A percentile compares a stretch with the other conserved stretches of the same genome.
These are phyloP conservation scores for Phytophthora idaei DNA, from an alignment of 352 stramenopile species.

Conservation along the genomic window DNA sequence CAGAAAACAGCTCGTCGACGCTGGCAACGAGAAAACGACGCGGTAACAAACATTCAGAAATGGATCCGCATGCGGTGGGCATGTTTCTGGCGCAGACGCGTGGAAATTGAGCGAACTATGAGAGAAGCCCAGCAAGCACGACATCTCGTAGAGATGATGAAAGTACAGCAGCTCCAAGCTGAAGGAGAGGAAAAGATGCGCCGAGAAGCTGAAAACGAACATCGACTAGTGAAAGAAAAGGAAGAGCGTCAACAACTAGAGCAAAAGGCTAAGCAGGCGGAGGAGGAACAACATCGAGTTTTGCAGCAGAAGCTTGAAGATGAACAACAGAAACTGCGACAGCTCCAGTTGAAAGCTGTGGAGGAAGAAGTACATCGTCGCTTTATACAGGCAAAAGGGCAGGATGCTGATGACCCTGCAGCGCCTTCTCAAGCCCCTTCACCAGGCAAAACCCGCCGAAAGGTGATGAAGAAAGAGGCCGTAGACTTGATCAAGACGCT, in stretches of 20 bases:
- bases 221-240: conserved; percentile 3
- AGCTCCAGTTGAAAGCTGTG: conserved; percentile 14
- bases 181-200: conserved; percentile 13
- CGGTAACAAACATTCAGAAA: conserved; percentile 24
- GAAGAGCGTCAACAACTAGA: conserved; percentile 9
- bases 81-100: conserved; percentile 30
- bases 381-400: conserved; percentile 4
- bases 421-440: conserved; percentile 1
- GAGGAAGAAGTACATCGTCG: conserved; percentile 19
- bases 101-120: conserved; percentile 19
- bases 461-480: conserved; percentile 59
- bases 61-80: conserved; percentile 39
- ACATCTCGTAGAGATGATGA: conserved; percentile 1
- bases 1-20: conserved; percentile 14
- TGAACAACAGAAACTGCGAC: conserved; percentile 12
- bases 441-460: conserved; percentile 31
- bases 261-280: not conserved
- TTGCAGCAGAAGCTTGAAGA: conserved; percentile 5
- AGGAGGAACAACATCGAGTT: conserved; percentile 14
- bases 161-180: conserved; percentile 11
- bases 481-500: conserved; percentile 45
- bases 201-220: conserved; percentile 13
- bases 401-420: not conserved
- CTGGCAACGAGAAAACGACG: conserved; percentile 15
- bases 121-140: conserved; percentile 4